These are phyloP conservation scores for Rhodocollybia butyracea DNA, from an alignment of 768 basidiomycete species.

Conservation along the genomic window DNA sequence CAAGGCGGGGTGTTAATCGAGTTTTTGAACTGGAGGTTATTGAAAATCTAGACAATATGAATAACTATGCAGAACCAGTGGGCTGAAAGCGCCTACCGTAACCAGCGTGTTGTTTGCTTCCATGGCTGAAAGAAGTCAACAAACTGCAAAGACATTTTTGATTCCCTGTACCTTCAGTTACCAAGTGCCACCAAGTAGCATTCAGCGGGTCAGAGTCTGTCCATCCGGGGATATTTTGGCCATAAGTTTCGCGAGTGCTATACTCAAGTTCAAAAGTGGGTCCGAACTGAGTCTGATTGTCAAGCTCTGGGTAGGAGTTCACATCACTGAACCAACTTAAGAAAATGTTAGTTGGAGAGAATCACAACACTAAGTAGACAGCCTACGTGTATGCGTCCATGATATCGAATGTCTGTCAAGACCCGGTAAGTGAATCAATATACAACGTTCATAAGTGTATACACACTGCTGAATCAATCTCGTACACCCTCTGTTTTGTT, in stretches of 20 bases:
- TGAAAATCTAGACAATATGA: slow-evolving; percentile 51
- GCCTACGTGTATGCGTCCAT: slow-evolving; percentile 75
- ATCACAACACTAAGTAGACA: not conserved
- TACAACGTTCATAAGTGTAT: slow-evolving; percentile 8
- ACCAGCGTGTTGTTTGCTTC: slow-evolving; percentile 52
- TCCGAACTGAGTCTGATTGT: slow-evolving; percentile 51
- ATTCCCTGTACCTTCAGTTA: slow-evolving; percentile 59
- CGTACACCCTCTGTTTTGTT: slow-evolving; percentile 46
- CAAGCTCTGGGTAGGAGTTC: slow-evolving; percentile 52
- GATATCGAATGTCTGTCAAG: slow-evolving; percentile 66
- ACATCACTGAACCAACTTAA: slow-evolving; percentile 68
- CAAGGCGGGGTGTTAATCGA: slow-evolving; percentile 54
- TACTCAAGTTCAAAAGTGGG: slow-evolving; percentile 69
- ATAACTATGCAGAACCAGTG: not conserved
- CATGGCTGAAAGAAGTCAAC: slow-evolving; percentile 52
- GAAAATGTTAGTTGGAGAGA: not conserved
- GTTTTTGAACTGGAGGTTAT: slow-evolving; percentile 67
- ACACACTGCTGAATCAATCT: slow-evolving; percentile 66
- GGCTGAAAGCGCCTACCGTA: slow-evolving; percentile 35
- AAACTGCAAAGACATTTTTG: not conserved
- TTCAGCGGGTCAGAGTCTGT: slow-evolving; percentile 51
- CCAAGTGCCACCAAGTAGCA: slow-evolving; percentile 80
- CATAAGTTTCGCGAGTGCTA: slow-evolving; percentile 66
- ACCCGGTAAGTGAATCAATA: not conserved
- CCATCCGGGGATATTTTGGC: slow-evolving; percentile 56